Base-by-base conservation (phyloP, 2,329 filamentous ascomycete genomes). In the Pseudophaeomoniella oleicola region DNA sequence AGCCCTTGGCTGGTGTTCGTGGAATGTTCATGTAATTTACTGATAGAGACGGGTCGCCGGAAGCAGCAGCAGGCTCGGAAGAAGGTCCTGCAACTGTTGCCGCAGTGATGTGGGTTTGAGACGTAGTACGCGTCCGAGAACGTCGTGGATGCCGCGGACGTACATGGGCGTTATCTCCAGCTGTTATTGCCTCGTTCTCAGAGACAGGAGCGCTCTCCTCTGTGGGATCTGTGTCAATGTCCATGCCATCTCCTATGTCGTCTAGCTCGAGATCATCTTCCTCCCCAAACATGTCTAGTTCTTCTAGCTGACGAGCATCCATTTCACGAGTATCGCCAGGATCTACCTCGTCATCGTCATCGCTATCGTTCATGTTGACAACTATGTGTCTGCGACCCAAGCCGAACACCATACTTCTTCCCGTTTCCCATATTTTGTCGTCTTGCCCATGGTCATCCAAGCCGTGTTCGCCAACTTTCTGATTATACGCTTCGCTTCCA, bases 401-500 rank as follows among this genome's bases (percentile, higher is more conserved):
- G 5, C 17, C 12, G 10, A 15, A 11, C 33, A 13, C 19, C 16
- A 16, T 12, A 14, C 13, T n/a, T 38, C 37, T 13, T 45, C 41
- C 19, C 35, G 38, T 18, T 36, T 37, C n/a, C 37, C 38, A 17
- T 9, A 16, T 19, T 51, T n/a, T 47, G n/a, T 81, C 76, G 31
- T 80, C 67, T 32, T 65, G 63, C 44, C 82, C 76, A 47, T 92
- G 83, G 50, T 93, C 85, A 52, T 90, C 81, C 16, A 93, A 78
- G 6, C 84, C 84, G 45, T 78, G 72, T 52, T 76, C 72, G 11
- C 83, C 85, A 42, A 90, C 78, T 42, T 75, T 71, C 14, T 76
- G 79, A 54, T 96, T 88, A 32, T 71, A 78, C 4, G 81, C 90
- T 38, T 75, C 71, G 52, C 90, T 96, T 4, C 90, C 90, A 45